Conservation (phyloP, 805 yeast genomes). For the Torulaspora franciscae region DNA sequence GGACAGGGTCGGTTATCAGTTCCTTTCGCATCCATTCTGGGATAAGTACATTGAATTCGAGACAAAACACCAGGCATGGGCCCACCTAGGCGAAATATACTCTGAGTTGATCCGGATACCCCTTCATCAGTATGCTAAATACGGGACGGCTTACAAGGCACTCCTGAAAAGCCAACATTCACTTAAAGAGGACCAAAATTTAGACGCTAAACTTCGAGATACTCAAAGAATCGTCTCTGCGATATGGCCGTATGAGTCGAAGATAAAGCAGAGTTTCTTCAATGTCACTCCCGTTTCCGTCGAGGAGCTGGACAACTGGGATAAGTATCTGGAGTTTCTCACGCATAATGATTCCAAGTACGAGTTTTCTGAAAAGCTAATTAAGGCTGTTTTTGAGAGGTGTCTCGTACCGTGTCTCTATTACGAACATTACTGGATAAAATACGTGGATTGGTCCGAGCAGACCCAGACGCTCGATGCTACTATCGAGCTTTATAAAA, state of each 20-base stretch:
- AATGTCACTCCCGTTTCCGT: conserved; percentile 43
- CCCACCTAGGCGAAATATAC: conserved; percentile 41
- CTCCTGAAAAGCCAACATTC: conserved; percentile 20
- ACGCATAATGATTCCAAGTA: conserved; percentile 34
- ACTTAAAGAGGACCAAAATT: conserved; percentile 27
- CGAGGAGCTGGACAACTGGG: conserved; percentile 53
- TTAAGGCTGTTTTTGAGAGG: conserved; percentile 59
- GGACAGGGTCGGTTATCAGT: conserved; percentile 58
- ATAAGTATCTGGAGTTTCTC: conserved; percentile 54
- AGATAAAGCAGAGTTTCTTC: conserved; percentile 54
- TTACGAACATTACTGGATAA: conserved; percentile 61
- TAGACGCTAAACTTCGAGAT: conserved; percentile 39
- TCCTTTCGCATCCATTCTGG: conserved; percentile 78
- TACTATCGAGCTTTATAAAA: conserved; percentile 44
- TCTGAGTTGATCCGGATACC: conserved; percentile 54
- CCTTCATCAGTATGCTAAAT: conserved; percentile 79
- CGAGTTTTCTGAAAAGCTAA: conserved; percentile 29
- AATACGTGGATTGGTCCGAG: conserved; percentile 53
- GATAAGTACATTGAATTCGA: conserved; percentile 67
- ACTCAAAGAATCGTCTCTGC: conserved; percentile 51
- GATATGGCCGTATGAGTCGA: conserved; percentile 71
- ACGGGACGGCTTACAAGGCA: conserved; percentile 48
- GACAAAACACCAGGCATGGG: conserved; percentile 36
- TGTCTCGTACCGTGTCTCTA: conserved; percentile 64
- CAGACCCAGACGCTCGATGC: conserved; percentile 21